phyloP scores from a whole-genome alignment of 148 eudicot genomes.

The Vaccinium corymbosum region DNA sequence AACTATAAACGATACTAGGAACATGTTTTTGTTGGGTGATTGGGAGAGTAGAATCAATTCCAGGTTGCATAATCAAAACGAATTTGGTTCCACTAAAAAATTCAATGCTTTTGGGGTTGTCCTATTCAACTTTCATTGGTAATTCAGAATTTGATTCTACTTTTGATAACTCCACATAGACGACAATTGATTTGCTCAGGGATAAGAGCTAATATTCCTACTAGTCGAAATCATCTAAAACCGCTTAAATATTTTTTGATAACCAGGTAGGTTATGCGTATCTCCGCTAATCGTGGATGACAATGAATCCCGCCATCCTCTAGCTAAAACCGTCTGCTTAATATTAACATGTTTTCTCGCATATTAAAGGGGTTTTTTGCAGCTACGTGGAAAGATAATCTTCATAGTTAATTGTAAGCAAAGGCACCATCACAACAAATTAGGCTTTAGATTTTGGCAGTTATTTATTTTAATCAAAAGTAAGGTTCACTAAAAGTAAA shows the following conservation, averaged over 20 bases:
- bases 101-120: not conserved
- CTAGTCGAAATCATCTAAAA: not conserved
- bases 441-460: not conserved
- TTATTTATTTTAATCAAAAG: slow-evolving; percentile 1
- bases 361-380: too few species aligned
- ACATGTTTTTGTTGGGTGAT: not conserved
- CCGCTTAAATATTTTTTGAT: too few species aligned
- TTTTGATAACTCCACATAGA: not conserved
- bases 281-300: too few species aligned
- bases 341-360: not conserved
- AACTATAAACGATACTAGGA: not conserved
- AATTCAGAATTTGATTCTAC: not conserved
- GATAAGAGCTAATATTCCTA: not conserved
- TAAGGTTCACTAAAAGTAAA: not conserved
- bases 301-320: too few species aligned
- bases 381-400: not conserved
- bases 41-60: slow-evolving; percentile 2
- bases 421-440: not conserved
- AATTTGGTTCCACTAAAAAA: not conserved
- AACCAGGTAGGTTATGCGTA: too few species aligned
- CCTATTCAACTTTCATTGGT: not conserved
- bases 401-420: not conserved
- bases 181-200: not conserved
- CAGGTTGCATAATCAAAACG: not conserved
- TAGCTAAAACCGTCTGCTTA: not conserved